phyloP scores from a whole-genome alignment of 306 rosid genomes.

The Corylus heterophylla region DNA sequence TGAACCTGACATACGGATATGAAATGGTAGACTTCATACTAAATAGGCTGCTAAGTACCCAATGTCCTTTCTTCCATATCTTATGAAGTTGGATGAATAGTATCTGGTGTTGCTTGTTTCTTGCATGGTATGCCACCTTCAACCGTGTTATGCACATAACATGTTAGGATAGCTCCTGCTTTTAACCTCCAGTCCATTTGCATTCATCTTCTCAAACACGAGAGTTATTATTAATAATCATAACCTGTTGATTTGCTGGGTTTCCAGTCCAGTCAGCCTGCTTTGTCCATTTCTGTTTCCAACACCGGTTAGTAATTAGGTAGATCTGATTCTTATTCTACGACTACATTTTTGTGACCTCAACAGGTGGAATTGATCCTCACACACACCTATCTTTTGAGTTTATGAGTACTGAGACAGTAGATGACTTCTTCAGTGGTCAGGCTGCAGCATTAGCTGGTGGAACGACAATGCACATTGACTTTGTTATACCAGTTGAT shows the following conservation, averaged over 20 bases:
- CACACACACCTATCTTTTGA: constrained; percentile 80
- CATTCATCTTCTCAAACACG: background rate
- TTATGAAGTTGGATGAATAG: constrained; percentile 10
- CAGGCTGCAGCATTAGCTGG: constrained; percentile 99
- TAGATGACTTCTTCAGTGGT: constrained; percentile 89
- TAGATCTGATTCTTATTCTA: constrained; percentile 14
- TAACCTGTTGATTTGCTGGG: background rate
- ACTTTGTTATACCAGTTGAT: constrained; percentile 72
- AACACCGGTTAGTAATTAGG: background rate
- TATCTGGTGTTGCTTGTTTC: constrained; percentile 15
- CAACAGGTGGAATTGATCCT: constrained; percentile 96
- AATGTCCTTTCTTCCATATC: constrained; percentile 9
- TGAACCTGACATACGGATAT: background rate
- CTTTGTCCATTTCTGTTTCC: background rate
- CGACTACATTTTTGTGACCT: constrained; percentile 25
- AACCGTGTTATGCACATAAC: background rate
- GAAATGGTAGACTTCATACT: constrained; percentile 6
- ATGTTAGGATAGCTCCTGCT: background rate
- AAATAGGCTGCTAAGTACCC: background rate
- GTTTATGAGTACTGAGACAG: constrained; percentile 61
- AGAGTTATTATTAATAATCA: background rate
- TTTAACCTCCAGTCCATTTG: background rate
- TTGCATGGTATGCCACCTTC: background rate
- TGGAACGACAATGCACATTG: constrained; percentile 97
- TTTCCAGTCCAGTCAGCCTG: background rate